Evolutionary conservation across 805 yeast genomes (phyloP).

Genomic region (Candida insectorum): DNA sequence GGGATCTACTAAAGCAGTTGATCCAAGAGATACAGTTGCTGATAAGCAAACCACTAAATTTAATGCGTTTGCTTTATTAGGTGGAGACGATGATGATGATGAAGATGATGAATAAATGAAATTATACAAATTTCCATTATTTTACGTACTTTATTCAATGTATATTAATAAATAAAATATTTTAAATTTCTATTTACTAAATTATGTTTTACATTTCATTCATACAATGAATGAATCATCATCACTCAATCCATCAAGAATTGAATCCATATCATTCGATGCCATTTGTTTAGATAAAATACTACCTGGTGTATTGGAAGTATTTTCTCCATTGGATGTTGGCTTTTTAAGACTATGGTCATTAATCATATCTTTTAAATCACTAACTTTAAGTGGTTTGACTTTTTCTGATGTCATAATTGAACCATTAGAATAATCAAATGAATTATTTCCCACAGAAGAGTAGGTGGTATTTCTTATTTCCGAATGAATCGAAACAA

Average conservation of each 20-base stretch:
- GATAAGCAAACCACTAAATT: slow-evolving; percentile 64
- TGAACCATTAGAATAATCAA: slow-evolving; percentile 16
- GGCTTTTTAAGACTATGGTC: slow-evolving; percentile 6
- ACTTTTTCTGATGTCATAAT: slow-evolving; percentile 12
- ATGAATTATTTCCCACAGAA: slow-evolving; percentile 5
- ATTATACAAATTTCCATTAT: background rate
- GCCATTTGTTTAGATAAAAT: slow-evolving; percentile 29
- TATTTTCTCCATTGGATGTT: background rate
- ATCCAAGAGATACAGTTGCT: slow-evolving; percentile 66
- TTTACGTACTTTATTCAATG: slow-evolving; percentile 1
- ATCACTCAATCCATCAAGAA: slow-evolving; percentile 30
- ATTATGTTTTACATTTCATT: background rate
- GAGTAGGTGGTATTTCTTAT: slow-evolving; percentile 12
- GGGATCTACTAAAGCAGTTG: slow-evolving; percentile 70
- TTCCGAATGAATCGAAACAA: slow-evolving; percentile 39
- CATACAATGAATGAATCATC: slow-evolving; percentile 28
- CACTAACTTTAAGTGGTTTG: slow-evolving; percentile 32
- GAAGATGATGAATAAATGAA: slow-evolving; percentile 9
- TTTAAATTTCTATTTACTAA: background rate
- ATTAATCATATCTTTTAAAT: slow-evolving; percentile 27
- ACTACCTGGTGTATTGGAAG: slow-evolving; percentile 17
- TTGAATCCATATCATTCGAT: slow-evolving; percentile 30
- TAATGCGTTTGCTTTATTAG: slow-evolving; percentile 82
- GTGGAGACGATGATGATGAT: slow-evolving; percentile 49
- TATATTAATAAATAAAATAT: no score